These are phyloP conservation scores for Urochloa ruziziensis DNA, from an alignment of 176 grass and related monocot genomes.

Conservation along the genomic window DNA sequence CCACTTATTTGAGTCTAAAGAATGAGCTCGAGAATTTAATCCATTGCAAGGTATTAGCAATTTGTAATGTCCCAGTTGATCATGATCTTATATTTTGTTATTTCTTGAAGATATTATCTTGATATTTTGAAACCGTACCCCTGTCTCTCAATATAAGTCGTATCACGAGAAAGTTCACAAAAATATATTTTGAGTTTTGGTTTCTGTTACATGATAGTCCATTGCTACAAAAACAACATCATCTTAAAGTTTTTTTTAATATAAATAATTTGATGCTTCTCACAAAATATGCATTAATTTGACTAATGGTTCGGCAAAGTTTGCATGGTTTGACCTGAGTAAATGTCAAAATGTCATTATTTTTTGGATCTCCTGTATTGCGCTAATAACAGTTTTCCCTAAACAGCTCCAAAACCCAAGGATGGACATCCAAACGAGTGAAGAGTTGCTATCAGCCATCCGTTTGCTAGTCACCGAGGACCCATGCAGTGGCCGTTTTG, in stretches of 20 bases:
- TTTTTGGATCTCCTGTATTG: not conserved
- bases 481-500: conserved; percentile 75
- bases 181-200: not conserved
- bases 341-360: not conserved
- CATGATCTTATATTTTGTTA: not conserved
- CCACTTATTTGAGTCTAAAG: conserved; percentile 76
- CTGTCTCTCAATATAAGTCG: not conserved
- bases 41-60: conserved; percentile 60
- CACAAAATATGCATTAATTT: not conserved
- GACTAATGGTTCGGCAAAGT: not conserved
- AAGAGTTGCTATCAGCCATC: conserved; percentile 83
- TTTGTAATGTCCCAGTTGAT: not conserved
- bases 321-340: not conserved
- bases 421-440: conserved; percentile 74
- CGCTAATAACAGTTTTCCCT: not conserved
- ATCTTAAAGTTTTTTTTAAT: not conserved
- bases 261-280: not conserved
- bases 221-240: not conserved
- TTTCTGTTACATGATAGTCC: not conserved
- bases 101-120: not conserved
- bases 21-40: conserved; percentile 85
- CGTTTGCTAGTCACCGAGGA: conserved; percentile 74
- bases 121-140: not conserved
- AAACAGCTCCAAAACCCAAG: conserved; percentile 84
- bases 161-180: not conserved